Conservation (phyloP, 2,329 filamentous ascomycete species). For the Fonsecaea pedrosoi region DNA sequence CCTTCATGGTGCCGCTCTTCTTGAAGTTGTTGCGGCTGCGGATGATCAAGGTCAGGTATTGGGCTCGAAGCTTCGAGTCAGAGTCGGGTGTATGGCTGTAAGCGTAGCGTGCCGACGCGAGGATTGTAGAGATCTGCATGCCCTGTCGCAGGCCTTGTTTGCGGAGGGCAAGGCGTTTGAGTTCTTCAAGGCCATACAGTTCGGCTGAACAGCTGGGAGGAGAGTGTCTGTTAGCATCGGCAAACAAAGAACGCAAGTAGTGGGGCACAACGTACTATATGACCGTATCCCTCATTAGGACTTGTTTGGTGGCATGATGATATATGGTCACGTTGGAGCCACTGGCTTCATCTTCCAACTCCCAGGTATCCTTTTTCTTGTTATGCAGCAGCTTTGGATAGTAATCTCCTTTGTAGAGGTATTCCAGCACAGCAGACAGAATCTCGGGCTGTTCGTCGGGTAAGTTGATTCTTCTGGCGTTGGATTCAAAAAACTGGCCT, state of each 20-base stretch:
- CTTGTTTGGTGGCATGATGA: constrained; percentile 67
- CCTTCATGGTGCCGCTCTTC: constrained; percentile 91
- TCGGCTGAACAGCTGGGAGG: constrained; percentile 74
- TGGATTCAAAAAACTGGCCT: constrained; percentile 66
- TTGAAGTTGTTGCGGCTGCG: constrained; percentile 87
- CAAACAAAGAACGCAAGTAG: neutral
- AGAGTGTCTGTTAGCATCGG: constrained; percentile 32
- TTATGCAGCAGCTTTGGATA: constrained; percentile 82
- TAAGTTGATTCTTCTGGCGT: constrained; percentile 75
- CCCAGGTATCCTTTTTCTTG: constrained; percentile 80
- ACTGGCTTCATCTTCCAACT: constrained; percentile 70
- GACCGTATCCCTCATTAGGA: constrained; percentile 84
- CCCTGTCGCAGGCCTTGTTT: constrained; percentile 90
- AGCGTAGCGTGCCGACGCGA: constrained; percentile 85
- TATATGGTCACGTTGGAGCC: constrained; percentile 67
- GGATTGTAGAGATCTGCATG: constrained; percentile 82
- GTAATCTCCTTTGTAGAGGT: constrained; percentile 93
- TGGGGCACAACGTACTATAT: constrained; percentile 66
- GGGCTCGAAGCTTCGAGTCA: constrained; percentile 87
- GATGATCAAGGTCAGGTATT: constrained; percentile 92
- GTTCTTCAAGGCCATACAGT: constrained; percentile 79
- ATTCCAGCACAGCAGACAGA: constrained; percentile 88
- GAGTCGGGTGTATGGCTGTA: constrained; percentile 87
- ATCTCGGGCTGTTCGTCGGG: constrained; percentile 88
- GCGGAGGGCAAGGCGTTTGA: constrained; percentile 81